Evolutionary conservation across 805 yeast genomes (phyloP), one percentile per base, ranked within the genome.

Genomic region (Brettanomyces anomalus): DNA sequence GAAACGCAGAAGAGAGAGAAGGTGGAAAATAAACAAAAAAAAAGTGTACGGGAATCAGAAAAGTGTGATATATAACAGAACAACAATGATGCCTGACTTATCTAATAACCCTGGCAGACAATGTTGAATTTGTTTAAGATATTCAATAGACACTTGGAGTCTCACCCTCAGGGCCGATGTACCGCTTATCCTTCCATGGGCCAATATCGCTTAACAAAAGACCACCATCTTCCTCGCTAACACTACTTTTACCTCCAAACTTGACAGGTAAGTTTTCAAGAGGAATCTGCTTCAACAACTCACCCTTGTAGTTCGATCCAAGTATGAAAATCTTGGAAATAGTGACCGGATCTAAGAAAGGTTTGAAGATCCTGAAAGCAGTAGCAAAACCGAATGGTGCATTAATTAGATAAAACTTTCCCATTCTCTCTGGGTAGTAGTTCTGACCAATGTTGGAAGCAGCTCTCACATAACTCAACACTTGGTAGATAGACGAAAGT

Each of bases 371-470:
- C 62, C 79, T 77, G 76, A 90, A 93, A 34, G 94, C 97, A 34
- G 97, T 81, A 33, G 96, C 79, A 67, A 93, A 93, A 2, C 98
- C 98, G 60, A 88, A 93, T 50, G 98, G 98, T 1, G 97, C 95
- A 60, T 93, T 93, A 66, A 93, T 86, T 55, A 89, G 70, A 67
- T 88, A 90, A 62, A 90, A 93, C 65, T 85, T 88, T 59, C 98
- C 98, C 98, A 93, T 93, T 66, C 97, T 84, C 72, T 93, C 98
- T 14, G 98, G 98, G 63, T 93, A 93, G 67, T 85, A 90, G 68
- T 93, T 86, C 71, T 93, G 98, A 46, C 97, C 96, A 55, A 93
- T 86, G 56, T 76, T 70, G 13, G 96, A 85, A 8, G 98, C 96
- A 66, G 89, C 97, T 61, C 81, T 80, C 43, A 93, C 95, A 65